phyloP scores from a whole-genome alignment of 2,329 filamentous ascomycete genomes.

The Zarea fungicola region DNA sequence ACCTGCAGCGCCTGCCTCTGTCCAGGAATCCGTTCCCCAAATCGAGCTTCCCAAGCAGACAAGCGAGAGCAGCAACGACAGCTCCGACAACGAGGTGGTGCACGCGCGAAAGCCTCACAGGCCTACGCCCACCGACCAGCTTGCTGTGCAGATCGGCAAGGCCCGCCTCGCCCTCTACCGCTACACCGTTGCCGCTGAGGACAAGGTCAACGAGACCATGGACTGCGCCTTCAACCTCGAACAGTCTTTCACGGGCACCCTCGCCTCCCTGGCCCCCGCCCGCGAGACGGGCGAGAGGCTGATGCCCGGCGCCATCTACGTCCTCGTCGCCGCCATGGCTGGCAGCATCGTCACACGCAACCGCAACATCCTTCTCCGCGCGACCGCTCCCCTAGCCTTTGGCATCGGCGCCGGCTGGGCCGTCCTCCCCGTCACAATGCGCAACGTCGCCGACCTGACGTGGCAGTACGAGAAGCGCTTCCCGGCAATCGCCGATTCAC shows the following conservation, averaged over 20 bases:
- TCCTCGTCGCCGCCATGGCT: slow-evolving; percentile 90
- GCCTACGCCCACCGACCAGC: slow-evolving; percentile 82
- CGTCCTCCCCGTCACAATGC: slow-evolving; percentile 82
- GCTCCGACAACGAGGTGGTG: slow-evolving; percentile 16
- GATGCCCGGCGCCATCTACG: slow-evolving; percentile 85
- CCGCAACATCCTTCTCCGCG: slow-evolving; percentile 76
- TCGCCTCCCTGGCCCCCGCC: slow-evolving; percentile 82
- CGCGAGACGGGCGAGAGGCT: slow-evolving; percentile 82
- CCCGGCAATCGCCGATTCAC: slow-evolving; percentile 75
- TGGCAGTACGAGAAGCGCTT: slow-evolving; percentile 93
- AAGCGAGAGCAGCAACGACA: slow-evolving; percentile 6
- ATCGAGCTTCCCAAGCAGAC: background rate
- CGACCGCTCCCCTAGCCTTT: slow-evolving; percentile 69
- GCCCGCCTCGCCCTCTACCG: slow-evolving; percentile 76
- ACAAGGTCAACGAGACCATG: slow-evolving; percentile 76
- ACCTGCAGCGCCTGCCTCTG: background rate
- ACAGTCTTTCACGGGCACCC: slow-evolving; percentile 80
- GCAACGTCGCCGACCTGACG: slow-evolving; percentile 76
- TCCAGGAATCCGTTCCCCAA: slow-evolving; percentile 1
- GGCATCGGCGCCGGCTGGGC: slow-evolving; percentile 79
- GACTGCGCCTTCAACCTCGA: slow-evolving; percentile 79
- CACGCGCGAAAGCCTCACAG: slow-evolving; percentile 29
- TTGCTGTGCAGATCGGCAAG: slow-evolving; percentile 75
- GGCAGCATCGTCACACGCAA: slow-evolving; percentile 87
- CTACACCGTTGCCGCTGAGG: slow-evolving; percentile 69